A percentile compares a stretch with the other conserved stretches of the same genome.
phyloP scores from a whole-genome alignment of 202 grass and related monocot genomes.

The Dendrocalamus latiflorus region DNA sequence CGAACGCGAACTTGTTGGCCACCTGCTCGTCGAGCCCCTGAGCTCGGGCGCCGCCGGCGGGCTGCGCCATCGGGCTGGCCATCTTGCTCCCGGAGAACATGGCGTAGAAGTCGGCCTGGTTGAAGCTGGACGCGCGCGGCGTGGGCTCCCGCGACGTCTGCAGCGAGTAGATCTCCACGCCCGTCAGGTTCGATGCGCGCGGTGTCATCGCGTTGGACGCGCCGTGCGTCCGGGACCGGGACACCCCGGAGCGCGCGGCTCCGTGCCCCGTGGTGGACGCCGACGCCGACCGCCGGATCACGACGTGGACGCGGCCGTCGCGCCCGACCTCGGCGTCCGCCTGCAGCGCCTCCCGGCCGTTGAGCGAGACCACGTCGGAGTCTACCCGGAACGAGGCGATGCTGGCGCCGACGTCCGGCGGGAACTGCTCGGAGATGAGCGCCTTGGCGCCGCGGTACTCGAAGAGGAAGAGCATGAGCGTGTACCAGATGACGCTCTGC shows the following conservation, averaged over 20 bases:
- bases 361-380: conserved; percentile 89
- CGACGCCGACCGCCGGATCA: conserved; percentile 52
- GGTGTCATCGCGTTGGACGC: conserved; percentile 59
- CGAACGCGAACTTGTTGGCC: conserved; percentile 37
- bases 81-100: conserved; percentile 79
- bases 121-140: conserved; percentile 84
- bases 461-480: conserved; percentile 93
- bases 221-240: conserved; percentile 28
- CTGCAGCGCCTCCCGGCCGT: conserved; percentile 73
- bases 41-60: neutral
- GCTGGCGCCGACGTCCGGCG: conserved; percentile 70
- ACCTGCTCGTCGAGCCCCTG: conserved; percentile 65
- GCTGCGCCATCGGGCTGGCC: conserved; percentile 49
- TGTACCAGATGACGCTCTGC: conserved; percentile 95
- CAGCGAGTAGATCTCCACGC: conserved; percentile 95
- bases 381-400: conserved; percentile 89
- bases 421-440: conserved; percentile 96
- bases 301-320: conserved; percentile 82
- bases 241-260: conserved; percentile 24
- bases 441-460: conserved; percentile 97
- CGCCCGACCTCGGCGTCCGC: conserved; percentile 83
- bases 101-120: conserved; percentile 96
- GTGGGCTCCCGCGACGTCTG: conserved; percentile 92
- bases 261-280: conserved; percentile 47
- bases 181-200: conserved; percentile 84